Evolutionary conservation across 345 rosid species (phyloP), one percentile per base, ranked within the genome.

Genomic region (Salix arbutifolia): DNA sequence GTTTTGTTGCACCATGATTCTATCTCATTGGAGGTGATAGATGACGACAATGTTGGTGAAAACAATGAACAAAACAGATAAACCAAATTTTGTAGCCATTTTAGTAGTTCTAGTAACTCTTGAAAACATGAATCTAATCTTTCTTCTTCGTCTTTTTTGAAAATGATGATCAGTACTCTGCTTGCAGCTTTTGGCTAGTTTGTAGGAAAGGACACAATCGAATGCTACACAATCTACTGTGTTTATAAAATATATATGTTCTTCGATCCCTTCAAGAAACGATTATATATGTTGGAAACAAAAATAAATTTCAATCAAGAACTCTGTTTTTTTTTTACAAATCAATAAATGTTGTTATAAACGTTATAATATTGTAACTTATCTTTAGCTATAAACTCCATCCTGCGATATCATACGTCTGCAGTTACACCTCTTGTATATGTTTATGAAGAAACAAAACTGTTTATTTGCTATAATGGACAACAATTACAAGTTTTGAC

Each of bases 1-100:
- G 94, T 90, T 79, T 87, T 80, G 84, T 77, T 68, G 82, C 98
- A 94, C 94, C 94, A 92, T 78, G 81, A 84, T 72, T 83, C 80
- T 53, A 92, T 81, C 13, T 10, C 58, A 23, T 73, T 58, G 0
- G 60, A 37, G 11, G 71, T 56, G 77, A 82, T 83, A 2, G 83
- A 84, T 64, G 71, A 33, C 31, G 71, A 33, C 35, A 52, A 19
- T 52, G 23, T 52, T 52, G 58, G 58, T 52, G 79, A 82, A 2
- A 74, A 58, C 21, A 80, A 58, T 7, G 80, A 67, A 42, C 8
- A 85, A 9, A 13, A 80, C 4, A 52, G 67, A 42, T 0, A 65
- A 65, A 28, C 58, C 31, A n/a, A 77, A 73, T 44, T 71, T 79
- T 52, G 46, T 23, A 30, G 72, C 79, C 86, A 84, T 86, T 38